Percentiles rank a stretch among this genome's conserved stretches.
These are phyloP conservation scores for Lachnum nothofagi DNA, from an alignment of 2,329 filamentous ascomycete genomes.

Conservation along the genomic window DNA sequence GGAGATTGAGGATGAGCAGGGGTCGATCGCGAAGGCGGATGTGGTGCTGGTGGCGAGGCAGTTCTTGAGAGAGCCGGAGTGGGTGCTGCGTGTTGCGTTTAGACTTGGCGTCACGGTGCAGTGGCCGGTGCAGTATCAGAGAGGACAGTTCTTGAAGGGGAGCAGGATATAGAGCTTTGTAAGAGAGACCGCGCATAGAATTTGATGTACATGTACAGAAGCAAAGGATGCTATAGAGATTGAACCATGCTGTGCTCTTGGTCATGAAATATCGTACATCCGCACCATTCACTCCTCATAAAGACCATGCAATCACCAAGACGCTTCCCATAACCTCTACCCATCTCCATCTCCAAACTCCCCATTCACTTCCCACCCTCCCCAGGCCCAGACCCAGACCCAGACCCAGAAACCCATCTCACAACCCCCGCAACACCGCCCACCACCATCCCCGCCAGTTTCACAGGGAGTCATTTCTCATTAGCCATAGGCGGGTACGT, in stretches of 20 bases:
- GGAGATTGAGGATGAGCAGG: conserved; percentile 37
- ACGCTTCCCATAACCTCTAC: too few species aligned
- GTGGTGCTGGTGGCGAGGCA: conserved; percentile 67
- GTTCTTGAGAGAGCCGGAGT: conserved; percentile 77
- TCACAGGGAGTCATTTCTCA: conserved; percentile 18
- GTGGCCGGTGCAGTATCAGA: conserved; percentile 47
- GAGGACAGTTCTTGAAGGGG: conserved; percentile 22
- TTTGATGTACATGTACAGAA: too few species aligned
- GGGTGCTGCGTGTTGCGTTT: conserved; percentile 68
- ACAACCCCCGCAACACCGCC: background rate
- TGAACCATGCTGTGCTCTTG: background rate
- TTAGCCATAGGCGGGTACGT: conserved; percentile 49
- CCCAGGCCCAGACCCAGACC: background rate
- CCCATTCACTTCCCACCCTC: background rate
- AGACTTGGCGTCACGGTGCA: conserved; percentile 66
- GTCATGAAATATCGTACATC: too few species aligned
- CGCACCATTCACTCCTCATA: too few species aligned
- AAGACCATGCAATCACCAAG: background rate
- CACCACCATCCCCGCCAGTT: background rate
- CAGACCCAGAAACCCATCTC: background rate
- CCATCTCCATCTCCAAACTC: background rate
- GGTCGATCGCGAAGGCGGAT: conserved; percentile 47
- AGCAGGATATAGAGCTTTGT: conserved; percentile 24
- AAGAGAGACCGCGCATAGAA: too few species aligned
- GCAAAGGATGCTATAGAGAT: too few species aligned